Percentiles rank a stretch among this genome's conserved stretches.
These are phyloP conservation scores for Stemphylium lycopersici DNA, from an alignment of 2,329 filamentous ascomycete genomes.

Conservation along the genomic window DNA sequence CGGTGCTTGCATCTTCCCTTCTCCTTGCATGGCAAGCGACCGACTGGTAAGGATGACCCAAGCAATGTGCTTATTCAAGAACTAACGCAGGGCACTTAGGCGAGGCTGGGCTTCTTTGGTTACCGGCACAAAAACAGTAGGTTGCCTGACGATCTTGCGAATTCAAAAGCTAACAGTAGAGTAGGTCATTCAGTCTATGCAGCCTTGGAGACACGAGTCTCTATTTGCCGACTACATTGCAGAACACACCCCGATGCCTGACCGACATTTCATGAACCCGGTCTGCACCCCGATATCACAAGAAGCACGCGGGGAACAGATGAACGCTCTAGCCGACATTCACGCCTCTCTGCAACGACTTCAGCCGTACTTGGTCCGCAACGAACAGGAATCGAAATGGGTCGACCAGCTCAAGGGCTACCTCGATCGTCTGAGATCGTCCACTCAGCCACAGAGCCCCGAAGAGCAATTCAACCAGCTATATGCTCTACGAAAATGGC, in stretches of 20 bases:
- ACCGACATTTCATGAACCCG: slow-evolving; percentile 62
- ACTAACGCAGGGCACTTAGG: slow-evolving; percentile 57
- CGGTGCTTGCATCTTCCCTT: slow-evolving; percentile 87
- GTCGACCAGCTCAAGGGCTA: slow-evolving; percentile 56
- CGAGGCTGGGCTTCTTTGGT: slow-evolving; percentile 91
- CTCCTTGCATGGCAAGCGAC: slow-evolving; percentile 95
- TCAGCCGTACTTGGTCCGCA: slow-evolving; percentile 51
- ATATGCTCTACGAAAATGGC: slow-evolving; percentile 86
- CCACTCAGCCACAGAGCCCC: slow-evolving; percentile 57
- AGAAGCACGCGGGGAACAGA: slow-evolving; percentile 62
- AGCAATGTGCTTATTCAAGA: neutral
- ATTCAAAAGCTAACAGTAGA: slow-evolving; percentile 15
- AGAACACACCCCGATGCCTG: slow-evolving; percentile 64
- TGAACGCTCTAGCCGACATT: slow-evolving; percentile 49
- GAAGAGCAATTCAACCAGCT: slow-evolving; percentile 90
- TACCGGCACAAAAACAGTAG: slow-evolving; percentile 86
- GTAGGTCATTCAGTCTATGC: slow-evolving; percentile 89
- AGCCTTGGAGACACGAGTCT: slow-evolving; percentile 87
- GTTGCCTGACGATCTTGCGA: slow-evolving; percentile 42
- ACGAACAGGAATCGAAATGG: slow-evolving; percentile 57
- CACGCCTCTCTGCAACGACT: slow-evolving; percentile 52
- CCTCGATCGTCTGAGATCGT: slow-evolving; percentile 52
- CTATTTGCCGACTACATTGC: slow-evolving; percentile 82
- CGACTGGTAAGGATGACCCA: slow-evolving; percentile 75
- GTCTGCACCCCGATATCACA: slow-evolving; percentile 69